Evolutionary conservation across 805 yeast genomes (phyloP), one percentile per base, ranked within the genome.

Genomic region (Ogataea ramenticola): DNA sequence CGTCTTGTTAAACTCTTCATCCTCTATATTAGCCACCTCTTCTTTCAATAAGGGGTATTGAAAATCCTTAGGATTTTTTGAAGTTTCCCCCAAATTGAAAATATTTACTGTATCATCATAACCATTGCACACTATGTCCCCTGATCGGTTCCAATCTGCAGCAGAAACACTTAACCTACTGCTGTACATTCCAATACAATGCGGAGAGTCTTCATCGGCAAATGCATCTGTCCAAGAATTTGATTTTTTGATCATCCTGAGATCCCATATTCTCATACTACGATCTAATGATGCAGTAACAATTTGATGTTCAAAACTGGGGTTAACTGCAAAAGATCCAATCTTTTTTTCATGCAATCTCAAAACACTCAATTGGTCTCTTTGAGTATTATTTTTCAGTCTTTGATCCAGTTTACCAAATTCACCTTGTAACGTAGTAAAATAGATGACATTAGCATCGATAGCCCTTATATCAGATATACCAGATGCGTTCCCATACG

Each of bases 281-380:
- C 98, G 67, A 60, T 91, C 99, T 39, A 93, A 70, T 0, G 97
- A 89, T 0, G 90, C 96, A 0, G 97, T 83, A 0, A 91, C 95
- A 1, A 89, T 71, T 49, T 85, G 85, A 51, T 80, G 61, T 1
- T 74, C 64, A 30, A 72, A 68, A 16, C 66, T 60, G 1, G 98
- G 98, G 54, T 88, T 88, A 16, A 87, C 74, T 1, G 82, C 58
- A 61, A 93, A 87, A 1, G 95, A 88, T 0, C 98, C 98, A 44
- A 93, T 90, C 58, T 93, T 93, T 58, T 91, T 90, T 55, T 86
- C 95, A 45, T 90, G 87, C 15, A 90, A 61, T 49, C 95, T 70
- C 37, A 72, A 66, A n/a, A 80, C 63, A 5, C 62, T 52, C 5
- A 54, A 46, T 17, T 45, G 46, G 7, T 53, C 41, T 38, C 51